phyloP scores from a whole-genome alignment of 1,284 basidiomycete species.

The Moesziomyces antarcticus region DNA sequence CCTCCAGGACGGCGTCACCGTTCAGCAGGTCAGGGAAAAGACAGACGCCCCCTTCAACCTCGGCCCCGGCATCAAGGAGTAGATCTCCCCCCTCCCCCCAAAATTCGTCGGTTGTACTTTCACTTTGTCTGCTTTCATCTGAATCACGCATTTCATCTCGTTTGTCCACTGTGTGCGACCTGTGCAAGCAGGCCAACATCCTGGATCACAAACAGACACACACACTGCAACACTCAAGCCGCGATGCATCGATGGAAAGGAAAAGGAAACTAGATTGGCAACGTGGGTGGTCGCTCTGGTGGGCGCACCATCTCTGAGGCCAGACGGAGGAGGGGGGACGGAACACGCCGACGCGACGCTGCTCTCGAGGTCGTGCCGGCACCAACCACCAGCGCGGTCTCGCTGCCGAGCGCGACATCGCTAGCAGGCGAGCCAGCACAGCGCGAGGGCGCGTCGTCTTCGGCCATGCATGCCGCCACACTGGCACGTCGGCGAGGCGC shows the following conservation, averaged over 20 bases:
- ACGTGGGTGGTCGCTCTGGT: conserved; percentile 16
- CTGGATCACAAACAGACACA: no score
- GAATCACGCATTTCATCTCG: no score
- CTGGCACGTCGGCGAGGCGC: not conserved
- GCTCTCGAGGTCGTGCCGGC: conserved; percentile 1
- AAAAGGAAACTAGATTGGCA: no score
- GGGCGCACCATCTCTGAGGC: conserved; percentile 53
- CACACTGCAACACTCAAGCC: no score
- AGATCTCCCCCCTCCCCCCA: not conserved
- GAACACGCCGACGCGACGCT: conserved; percentile 14
- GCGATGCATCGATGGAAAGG: no score
- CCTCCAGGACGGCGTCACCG: conserved; percentile 81
- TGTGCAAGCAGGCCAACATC: no score
- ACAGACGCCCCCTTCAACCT: conserved; percentile 80
- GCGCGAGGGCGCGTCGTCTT: not conserved
- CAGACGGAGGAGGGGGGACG: conserved; percentile 20
- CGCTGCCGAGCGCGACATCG: conserved; percentile 6
- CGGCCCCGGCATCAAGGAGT: conserved; percentile 21
- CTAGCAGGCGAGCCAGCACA: conserved; percentile 1
- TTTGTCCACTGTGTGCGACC: no score
- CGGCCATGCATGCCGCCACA: not conserved
- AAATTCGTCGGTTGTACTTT: not conserved
- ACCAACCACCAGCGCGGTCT: conserved; percentile 11
- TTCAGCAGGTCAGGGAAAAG: conserved; percentile 86
- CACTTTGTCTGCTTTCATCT: not conserved